These are phyloP conservation scores for Jatropha podagrica DNA, from an alignment of 441 rosid genomes.

Conservation along the genomic window DNA sequence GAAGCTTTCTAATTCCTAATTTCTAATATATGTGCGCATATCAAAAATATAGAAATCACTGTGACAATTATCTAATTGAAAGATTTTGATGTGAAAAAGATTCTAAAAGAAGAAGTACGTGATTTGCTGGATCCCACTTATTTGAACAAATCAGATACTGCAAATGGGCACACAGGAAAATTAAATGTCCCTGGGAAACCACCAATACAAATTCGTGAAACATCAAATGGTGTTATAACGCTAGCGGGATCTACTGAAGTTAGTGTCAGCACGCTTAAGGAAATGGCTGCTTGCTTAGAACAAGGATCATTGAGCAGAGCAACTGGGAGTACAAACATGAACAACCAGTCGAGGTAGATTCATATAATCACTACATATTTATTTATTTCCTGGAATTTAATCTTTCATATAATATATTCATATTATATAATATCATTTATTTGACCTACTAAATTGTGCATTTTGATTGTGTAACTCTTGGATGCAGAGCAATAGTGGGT, in stretches of 20 bases:
- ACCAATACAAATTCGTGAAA: slow-evolving; percentile 94
- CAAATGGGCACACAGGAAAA: slow-evolving; percentile 59
- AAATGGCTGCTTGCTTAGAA: slow-evolving; percentile 93
- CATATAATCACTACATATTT: not conserved
- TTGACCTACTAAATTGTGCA: not conserved
- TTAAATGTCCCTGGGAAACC: slow-evolving; percentile 74
- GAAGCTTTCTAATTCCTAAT: slow-evolving; percentile 5
- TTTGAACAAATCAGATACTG: slow-evolving; percentile 59
- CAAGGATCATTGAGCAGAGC: slow-evolving; percentile 95
- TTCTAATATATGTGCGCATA: slow-evolving; percentile 8
- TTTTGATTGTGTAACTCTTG: not conserved
- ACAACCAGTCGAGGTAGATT: slow-evolving; percentile 85
- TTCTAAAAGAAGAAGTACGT: slow-evolving; percentile 95
- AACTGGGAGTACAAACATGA: slow-evolving; percentile 99
- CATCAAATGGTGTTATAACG: slow-evolving; percentile 94
- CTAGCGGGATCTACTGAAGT: slow-evolving; percentile 97
- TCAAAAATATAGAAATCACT: not conserved
- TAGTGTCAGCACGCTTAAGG: slow-evolving; percentile 67
- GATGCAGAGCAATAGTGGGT: not conserved
- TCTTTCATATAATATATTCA: not conserved
- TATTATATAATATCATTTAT: not conserved
- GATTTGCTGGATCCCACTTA: slow-evolving; percentile 83
- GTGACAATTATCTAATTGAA: slow-evolving; percentile 27
- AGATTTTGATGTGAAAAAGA: slow-evolving; percentile 53
- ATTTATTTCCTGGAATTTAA: not conserved